phyloP scores from a whole-genome alignment of 352 stramenopile species.

The Globisporangium barbulae region DNA sequence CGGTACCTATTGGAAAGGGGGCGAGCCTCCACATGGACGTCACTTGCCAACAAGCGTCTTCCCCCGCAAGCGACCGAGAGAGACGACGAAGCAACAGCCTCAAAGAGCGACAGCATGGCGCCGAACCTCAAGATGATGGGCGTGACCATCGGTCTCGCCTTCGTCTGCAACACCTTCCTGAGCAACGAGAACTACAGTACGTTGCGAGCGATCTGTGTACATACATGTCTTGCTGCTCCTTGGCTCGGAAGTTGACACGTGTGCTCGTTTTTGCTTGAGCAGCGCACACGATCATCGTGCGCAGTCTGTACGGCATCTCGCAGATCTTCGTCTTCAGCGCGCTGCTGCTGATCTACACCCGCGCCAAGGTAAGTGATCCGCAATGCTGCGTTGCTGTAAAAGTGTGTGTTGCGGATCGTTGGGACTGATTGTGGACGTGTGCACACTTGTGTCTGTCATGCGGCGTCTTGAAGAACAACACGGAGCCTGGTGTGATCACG shows the following conservation, averaged over 20 bases:
- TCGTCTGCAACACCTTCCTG: constrained; percentile 63
- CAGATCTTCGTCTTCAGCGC: constrained; percentile 66
- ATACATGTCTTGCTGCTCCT: neutral
- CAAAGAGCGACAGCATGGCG: constrained; percentile 35
- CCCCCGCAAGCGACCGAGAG: neutral
- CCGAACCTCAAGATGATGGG: constrained; percentile 81
- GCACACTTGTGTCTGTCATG: no score
- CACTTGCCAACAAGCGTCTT: constrained; percentile 1
- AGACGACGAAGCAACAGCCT: neutral
- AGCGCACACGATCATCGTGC: constrained; percentile 61
- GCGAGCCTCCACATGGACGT: neutral
- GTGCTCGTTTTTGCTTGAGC: constrained; percentile 20
- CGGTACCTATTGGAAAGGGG: constrained; percentile 1
- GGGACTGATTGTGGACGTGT: no score
- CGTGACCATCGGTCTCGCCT: constrained; percentile 57
- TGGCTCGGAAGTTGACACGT: neutral
- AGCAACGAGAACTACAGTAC: constrained; percentile 58
- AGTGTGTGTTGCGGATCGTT: neutral
- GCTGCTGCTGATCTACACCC: constrained; percentile 58
- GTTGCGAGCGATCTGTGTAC: constrained; percentile 10
- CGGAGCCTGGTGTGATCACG: constrained; percentile 58
- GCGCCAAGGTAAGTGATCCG: constrained; percentile 35
- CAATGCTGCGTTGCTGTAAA: neutral
- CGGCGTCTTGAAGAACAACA: constrained; percentile 52
- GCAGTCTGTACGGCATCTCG: constrained; percentile 53